phyloP scores from a whole-genome alignment of 129 eudicot species.

The Arctium lappa region DNA sequence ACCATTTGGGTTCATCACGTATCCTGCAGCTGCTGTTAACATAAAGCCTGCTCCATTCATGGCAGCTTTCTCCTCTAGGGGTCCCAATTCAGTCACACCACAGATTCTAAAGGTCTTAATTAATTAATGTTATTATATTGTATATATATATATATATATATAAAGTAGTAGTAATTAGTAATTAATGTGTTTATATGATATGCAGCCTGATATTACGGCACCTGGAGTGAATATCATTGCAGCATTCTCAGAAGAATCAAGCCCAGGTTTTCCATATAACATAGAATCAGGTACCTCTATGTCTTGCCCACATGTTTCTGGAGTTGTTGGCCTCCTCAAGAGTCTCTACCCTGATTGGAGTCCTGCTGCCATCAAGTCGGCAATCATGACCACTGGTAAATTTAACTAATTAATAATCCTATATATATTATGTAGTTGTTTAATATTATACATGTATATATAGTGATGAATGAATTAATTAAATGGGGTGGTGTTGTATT shows the following conservation, averaged over 20 bases:
- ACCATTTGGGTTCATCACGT: conserved; percentile 48
- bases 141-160: too few species aligned
- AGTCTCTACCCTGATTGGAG: conserved; percentile 72
- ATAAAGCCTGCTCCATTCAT: conserved; percentile 71
- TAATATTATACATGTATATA: too few species aligned
- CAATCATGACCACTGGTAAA: conserved; percentile 86
- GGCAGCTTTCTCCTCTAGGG: conserved; percentile 80
- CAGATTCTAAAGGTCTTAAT: conserved; percentile 70
- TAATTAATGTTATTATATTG: background rate
- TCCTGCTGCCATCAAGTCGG: conserved; percentile 80
- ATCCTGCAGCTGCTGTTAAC: conserved; percentile 21
- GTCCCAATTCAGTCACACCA: conserved; percentile 64
- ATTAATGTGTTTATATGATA: background rate
- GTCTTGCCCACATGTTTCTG: conserved; percentile 91
- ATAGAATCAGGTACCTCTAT: conserved; percentile 75
- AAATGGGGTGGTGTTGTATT: too few species aligned
- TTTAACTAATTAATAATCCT: background rate
- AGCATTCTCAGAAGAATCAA: conserved; percentile 47
- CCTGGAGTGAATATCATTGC: conserved; percentile 86
- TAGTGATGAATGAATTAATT: too few species aligned
- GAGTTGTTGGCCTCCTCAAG: conserved; percentile 73
- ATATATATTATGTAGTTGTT: background rate
- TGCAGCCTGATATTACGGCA: conserved; percentile 89
- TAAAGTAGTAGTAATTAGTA: too few species aligned
- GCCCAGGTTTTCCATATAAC: conserved; percentile 36